Conservation (phyloP, 2,329 filamentous ascomycete genomes). For the Hirsutella minnesotensis region DNA sequence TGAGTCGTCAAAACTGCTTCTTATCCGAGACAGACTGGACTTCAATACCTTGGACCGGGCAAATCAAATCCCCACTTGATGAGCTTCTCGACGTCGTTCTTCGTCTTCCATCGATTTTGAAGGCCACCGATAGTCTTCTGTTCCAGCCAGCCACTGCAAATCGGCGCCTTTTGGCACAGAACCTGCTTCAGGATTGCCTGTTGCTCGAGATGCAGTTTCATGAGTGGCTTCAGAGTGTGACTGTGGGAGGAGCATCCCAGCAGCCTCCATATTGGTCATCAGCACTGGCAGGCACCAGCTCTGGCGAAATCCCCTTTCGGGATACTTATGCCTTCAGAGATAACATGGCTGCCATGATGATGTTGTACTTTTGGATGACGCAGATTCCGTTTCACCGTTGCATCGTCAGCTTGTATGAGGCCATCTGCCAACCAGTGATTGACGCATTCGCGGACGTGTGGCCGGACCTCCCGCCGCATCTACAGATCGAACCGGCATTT, state of each 20-base stretch:
- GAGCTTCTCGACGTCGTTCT: slow-evolving; percentile 38
- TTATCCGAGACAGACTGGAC: slow-evolving; percentile 40
- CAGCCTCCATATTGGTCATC: slow-evolving; percentile 28
- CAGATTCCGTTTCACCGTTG: slow-evolving; percentile 37
- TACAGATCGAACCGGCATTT: slow-evolving; percentile 27
- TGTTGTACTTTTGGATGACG: slow-evolving; percentile 42
- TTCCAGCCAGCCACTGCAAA: slow-evolving; percentile 25
- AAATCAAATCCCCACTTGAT: slow-evolving; percentile 39
- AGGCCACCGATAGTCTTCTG: slow-evolving; percentile 29
- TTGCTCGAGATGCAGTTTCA: slow-evolving; percentile 35
- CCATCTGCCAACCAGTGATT: slow-evolving; percentile 30
- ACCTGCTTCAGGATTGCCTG: slow-evolving; percentile 35
- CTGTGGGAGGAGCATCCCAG: slow-evolving; percentile 13
- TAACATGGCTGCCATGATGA: slow-evolving; percentile 29
- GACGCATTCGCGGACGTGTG: slow-evolving; percentile 27
- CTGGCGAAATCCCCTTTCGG: slow-evolving; percentile 28
- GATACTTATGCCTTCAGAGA: slow-evolving; percentile 33
- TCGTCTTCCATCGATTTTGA: slow-evolving; percentile 33
- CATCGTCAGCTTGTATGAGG: slow-evolving; percentile 31
- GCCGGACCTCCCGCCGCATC: slow-evolving; percentile 23
- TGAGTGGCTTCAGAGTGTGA: slow-evolving; percentile 29
- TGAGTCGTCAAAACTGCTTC: slow-evolving; percentile 37
- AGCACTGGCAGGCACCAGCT: slow-evolving; percentile 14
- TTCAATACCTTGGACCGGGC: slow-evolving; percentile 36
- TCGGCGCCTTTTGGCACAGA: slow-evolving; percentile 32